Percentiles rank a stretch among this genome's conserved stretches.
Conservation (phyloP, 352 stramenopile species). For the Elongisporangium anandrum region DNA sequence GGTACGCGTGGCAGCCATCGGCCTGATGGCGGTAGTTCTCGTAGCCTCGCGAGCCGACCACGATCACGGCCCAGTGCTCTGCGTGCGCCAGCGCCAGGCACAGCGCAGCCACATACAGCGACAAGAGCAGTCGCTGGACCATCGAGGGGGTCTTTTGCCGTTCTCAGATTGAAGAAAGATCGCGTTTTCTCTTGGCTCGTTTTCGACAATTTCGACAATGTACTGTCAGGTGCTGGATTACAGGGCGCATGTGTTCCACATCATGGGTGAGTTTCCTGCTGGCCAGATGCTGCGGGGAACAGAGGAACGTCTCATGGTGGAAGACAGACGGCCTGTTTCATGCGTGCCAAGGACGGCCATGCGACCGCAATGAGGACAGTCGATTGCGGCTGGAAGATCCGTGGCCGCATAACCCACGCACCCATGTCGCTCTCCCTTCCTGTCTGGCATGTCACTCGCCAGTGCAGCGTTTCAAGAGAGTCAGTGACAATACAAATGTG, state of each 20-base stretch:
- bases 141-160: conserved; percentile 5
- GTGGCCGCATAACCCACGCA: neutral
- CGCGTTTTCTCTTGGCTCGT: neutral
- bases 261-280: neutral
- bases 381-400: neutral
- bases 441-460: neutral
- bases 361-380: neutral
- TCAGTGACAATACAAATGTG: neutral
- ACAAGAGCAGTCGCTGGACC: neutral
- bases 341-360: neutral
- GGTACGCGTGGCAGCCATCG: conserved; percentile 89
- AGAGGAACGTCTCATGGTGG: neutral
- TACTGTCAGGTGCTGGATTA: neutral
- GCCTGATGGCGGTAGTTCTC: conserved; percentile 91
- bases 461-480: neutral
- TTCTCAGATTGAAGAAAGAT: neutral
- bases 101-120: conserved; percentile 12
- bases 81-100: conserved; percentile 10
- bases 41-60: conserved; percentile 85
- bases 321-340: neutral
- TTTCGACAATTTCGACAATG: neutral
- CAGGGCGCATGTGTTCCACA: neutral
- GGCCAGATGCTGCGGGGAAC: neutral
- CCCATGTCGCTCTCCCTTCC: neutral
- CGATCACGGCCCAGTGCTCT: conserved; percentile 90